phyloP scores from a whole-genome alignment of 2,329 filamentous ascomycete genomes.

The Periglandula ipomoeae region DNA sequence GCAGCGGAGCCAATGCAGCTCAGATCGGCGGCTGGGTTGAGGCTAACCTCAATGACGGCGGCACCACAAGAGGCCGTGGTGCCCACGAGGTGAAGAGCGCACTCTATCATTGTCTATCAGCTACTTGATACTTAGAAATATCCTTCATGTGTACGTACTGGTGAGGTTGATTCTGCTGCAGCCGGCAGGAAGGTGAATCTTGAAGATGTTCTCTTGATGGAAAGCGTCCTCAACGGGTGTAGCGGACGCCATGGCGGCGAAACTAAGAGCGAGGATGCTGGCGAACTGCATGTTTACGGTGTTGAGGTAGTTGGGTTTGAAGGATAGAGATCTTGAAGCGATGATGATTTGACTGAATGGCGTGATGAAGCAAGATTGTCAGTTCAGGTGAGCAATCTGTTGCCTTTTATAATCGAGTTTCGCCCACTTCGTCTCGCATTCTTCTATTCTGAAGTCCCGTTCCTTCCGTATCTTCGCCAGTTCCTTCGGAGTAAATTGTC shows the following conservation, averaged over 20 bases:
- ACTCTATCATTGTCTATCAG: not conserved
- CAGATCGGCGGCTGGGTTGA: not conserved
- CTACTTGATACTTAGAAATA: not conserved
- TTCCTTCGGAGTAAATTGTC: no score
- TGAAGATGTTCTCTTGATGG: not conserved
- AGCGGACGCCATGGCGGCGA: not conserved
- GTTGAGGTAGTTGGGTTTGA: not conserved
- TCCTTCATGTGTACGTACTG: not conserved
- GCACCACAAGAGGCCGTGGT: not conserved
- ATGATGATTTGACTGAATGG: not conserved
- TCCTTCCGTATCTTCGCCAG: no score
- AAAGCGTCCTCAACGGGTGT: not conserved
- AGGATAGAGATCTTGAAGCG: not conserved
- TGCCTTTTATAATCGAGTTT: no score
- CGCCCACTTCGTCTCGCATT: no score
- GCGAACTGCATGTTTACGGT: not conserved
- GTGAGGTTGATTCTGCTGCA: not conserved
- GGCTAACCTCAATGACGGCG: not conserved
- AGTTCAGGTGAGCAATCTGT: no score
- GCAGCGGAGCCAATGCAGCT: not conserved
- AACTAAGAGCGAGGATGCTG: not conserved
- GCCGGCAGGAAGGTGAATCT: not conserved
- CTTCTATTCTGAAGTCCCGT: no score
- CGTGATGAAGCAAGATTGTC: no score
- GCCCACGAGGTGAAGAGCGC: not conserved